These are phyloP conservation scores for Fusarium caatingaense DNA, from an alignment of 2,329 filamentous ascomycete species.

Conservation along the genomic window DNA sequence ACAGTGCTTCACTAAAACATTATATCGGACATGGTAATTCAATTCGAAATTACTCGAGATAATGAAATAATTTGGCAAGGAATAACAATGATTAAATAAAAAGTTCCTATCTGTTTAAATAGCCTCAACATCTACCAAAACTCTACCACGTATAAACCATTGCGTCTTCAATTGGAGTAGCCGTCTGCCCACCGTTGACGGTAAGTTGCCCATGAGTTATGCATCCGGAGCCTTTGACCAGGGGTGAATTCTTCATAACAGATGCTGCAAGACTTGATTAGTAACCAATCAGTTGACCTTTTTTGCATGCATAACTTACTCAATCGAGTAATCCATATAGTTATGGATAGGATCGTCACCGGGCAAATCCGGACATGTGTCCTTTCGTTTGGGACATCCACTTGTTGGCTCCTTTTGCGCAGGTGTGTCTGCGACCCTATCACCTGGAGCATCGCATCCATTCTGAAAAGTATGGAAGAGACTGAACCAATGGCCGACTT, in stretches of 20 bases:
- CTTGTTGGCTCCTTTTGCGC: neutral
- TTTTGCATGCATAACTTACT: neutral
- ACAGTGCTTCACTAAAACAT: too few relatives aligned
- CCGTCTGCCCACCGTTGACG: neutral
- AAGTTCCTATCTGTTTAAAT: too few relatives aligned
- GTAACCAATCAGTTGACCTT: neutral
- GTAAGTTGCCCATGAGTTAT: conserved; percentile 5
- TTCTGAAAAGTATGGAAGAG: neutral
- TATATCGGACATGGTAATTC: too few relatives aligned
- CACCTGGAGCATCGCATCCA: neutral
- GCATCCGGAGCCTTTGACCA: neutral
- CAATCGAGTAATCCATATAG: conserved; percentile 12
- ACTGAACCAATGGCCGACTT: conserved; percentile 12
- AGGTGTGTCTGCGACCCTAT: neutral
- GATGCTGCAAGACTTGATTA: neutral
- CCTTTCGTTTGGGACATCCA: neutral
- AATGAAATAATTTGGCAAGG: too few relatives aligned
- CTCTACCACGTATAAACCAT: too few relatives aligned
- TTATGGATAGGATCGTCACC: conserved; percentile 5
- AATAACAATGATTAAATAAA: too few relatives aligned
- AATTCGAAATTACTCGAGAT: too few relatives aligned
- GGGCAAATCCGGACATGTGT: conserved; percentile 1
- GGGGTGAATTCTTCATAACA: conserved; percentile 11
- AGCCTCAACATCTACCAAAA: too few relatives aligned
- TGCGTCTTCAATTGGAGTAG: too few relatives aligned